Conservation (phyloP, 176 grass and related monocot species). For the maize (Zea mays) region DNA sequence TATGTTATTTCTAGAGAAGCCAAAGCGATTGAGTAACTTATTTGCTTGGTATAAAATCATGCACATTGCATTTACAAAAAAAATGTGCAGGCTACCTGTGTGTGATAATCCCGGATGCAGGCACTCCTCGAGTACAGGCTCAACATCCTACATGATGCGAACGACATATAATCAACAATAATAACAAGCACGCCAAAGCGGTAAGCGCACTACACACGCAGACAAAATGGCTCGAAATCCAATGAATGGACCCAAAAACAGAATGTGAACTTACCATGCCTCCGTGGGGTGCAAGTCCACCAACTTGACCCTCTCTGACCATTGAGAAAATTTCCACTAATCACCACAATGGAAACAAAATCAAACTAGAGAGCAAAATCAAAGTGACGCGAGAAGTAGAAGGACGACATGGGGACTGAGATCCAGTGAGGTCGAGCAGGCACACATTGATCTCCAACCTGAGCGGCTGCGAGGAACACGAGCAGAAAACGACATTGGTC, state of each 20-base stretch:
- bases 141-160: constrained; percentile 66
- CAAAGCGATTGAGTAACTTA: too few species aligned
- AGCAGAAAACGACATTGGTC: constrained; percentile 52
- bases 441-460: constrained; percentile 99
- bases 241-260: not conserved
- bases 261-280: constrained; percentile 68
- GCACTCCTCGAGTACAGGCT: constrained; percentile 93
- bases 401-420: constrained; percentile 31
- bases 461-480: constrained; percentile 68
- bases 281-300: constrained; percentile 98
- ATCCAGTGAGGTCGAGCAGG: constrained; percentile 28
- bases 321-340: constrained; percentile 93
- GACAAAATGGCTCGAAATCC: constrained; percentile 2
- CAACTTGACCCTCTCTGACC: constrained; percentile 93
- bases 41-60: not conserved
- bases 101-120: constrained; percentile 97
- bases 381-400: constrained; percentile 14
- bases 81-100: constrained; percentile 61
- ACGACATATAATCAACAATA: constrained; percentile 17
- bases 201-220: not conserved
- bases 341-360: constrained; percentile 35
- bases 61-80: not conserved
- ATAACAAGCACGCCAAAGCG: constrained; percentile 10
- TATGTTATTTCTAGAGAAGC: too few species aligned
- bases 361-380: not conserved